Base-by-base conservation (phyloP, 2,329 filamentous ascomycete species). In the Curvularia hawaiiensis region DNA sequence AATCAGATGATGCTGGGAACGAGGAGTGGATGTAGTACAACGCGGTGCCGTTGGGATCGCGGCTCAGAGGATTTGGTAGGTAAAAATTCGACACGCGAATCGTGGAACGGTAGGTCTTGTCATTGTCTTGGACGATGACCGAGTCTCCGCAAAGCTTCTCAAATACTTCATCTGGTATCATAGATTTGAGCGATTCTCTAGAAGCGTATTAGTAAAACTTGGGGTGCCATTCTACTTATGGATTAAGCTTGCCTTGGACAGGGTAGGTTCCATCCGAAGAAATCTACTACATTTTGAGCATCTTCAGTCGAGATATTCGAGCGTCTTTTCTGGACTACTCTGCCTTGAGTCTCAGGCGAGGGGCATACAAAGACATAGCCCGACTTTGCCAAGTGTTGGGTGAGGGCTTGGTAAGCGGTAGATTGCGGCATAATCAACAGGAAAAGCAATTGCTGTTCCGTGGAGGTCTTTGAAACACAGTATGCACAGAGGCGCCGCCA, bases 51-150 rank as follows among this genome's bases (percentile, higher is more conserved):
- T 55, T 43, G 6, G 38, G 2, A 5, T 59, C 35, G 16, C 24
- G 39, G 24, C 31, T 52, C 7, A 44, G 48, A 12, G 51, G 49
- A 8, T 35, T 35, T 16, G 61, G 60, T 4, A 67, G 61, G 40
- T 69, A 69, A 26, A 69, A 60, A 56, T 67, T 61, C 22, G 66
- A 68, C 4, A 69, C 60, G 46, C 66, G 66, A 14, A 69, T 52
- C 8, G 49, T 59, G 16, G 66, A 66, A 31, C 57, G 64, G 48
- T 62, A 64, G 18, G 52, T 47, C 16, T 50, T 44, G 35, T 54
- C 35, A 10, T 60, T 46, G 20, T 41, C 33, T 7, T 58, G 26
- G 2, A 41, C 58, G 39, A 69, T 59, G 9, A 65, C 43, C 18
- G 43, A 46, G 4, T 54, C 50, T 41, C 58, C 20, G 28, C 26